Base-by-base conservation (phyloP, 352 stramenopile species). In the Globisporangium cederbergense region DNA sequence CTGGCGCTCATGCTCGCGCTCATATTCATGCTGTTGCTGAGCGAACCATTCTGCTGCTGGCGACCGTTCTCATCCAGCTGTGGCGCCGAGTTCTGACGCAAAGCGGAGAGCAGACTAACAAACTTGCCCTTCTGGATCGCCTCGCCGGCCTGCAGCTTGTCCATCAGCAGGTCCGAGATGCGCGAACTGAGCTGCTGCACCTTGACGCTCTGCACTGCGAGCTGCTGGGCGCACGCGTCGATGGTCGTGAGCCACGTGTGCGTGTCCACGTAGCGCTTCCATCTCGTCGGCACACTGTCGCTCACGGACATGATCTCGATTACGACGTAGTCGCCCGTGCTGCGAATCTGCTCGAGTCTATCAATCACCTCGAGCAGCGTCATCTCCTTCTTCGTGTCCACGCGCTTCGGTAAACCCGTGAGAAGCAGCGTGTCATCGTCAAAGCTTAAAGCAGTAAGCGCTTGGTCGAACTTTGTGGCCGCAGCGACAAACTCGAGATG, bases 301-400 rank as follows among this genome's bases (percentile, higher is more conserved):
- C 66, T 59, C 0, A 88, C 56, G 11, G 74, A 58, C 67, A 86
- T 76, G 36, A 86, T 73, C 66, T 89, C 83, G 4, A 79, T 58
- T 3, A 72, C 76, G 10, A 90, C 58, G n/a, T 77, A 76, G 36
- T 90, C 83, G 18, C 77, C 83, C 38, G 70, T 72, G 56, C 74
- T 83, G 13, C 72, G 70, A 42, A 89, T 75, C 58, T 85, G 75
- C 58, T 90, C 80, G 22, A 90, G 77, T 10, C 63, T 62, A 1
- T 73, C 78, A 2, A 82, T 30, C n/a, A 90, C 77, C 6, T 90
- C 76, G 11, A 76, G 72, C 22, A 91, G 86, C 25, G 83, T 88
- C 83, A 88, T 89, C 11, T 71, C 60, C 42, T 85, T 77, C 22
- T 62, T 62, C n/a, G 58, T 75, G 18, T 47, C 66, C n/a, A 61